Base-by-base conservation (phyloP, 2,329 filamentous ascomycete genomes). In the Cryphonectria radicalis region DNA sequence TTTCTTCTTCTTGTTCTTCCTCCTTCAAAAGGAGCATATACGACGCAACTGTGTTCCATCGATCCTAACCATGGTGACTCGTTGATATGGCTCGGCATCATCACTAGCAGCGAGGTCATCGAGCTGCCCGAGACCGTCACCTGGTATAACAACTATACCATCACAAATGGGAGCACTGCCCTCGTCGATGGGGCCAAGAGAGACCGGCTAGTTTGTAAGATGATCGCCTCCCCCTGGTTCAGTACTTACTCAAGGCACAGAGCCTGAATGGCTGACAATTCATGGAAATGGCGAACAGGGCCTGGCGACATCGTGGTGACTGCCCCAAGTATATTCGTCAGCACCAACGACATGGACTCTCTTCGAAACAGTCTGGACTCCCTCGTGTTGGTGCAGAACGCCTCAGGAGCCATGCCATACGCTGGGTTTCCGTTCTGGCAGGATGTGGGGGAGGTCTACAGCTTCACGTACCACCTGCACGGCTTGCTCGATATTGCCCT, bases 261-360 rank as follows among this genome's bases (percentile, higher is more conserved):
- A 37, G 4, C 5, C 43, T 8, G 5, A 8, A n/a, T n/a, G 19
- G 19, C 19, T 50, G 2, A 50, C 19, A 5, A 50, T 22, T n/a
- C 8, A 65, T 19, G 32, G n/a, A 67, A 7, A 6, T 42, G 17
- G 5, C 5, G 32, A 17, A 22, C 32, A 67, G 90, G 88, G 88
- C 84, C 88, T 14, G 89, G 89, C 0, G 89, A 91, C 75, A 87
- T 90, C 81, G 83, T 83, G 4, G 87, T 89, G 72, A 85, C 87
- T 4, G 81, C 87, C 0, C 87, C 87, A 4, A 84, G 81, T 37
- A 83, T 88, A 11, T 83, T 86, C 10, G 84, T 89, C 3, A 86
- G 85, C 8, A 89, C 87, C 0, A 84, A 85, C 40, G 87, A 89
- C 74, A 78, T 88, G 59, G 80, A 83, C n/a, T 82, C 83, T 40